A percentile compares a stretch with the other conserved stretches of the same genome.
Evolutionary conservation across 306 rosid species (phyloP).

Genomic region (Ochetophila trinervis): DNA sequence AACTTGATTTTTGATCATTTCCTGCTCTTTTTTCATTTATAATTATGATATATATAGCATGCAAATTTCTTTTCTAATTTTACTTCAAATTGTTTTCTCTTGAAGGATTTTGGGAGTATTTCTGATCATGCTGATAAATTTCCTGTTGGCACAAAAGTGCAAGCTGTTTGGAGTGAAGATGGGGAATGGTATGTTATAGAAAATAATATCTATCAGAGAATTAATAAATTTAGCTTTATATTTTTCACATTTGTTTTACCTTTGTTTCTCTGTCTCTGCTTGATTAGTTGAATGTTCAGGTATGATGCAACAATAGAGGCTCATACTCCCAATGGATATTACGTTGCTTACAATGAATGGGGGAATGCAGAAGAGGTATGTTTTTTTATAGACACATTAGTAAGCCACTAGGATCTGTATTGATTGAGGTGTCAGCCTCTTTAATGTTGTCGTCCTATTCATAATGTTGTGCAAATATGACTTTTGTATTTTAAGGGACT

Average conservation of each 20-base stretch:
- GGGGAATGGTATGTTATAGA: conserved; percentile 82
- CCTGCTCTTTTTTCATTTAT: background rate
- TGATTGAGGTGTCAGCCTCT: background rate
- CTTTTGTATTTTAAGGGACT: too few relatives aligned
- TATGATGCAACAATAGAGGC: conserved; percentile 80
- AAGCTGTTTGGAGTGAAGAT: conserved; percentile 95
- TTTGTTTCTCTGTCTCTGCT: conserved; percentile 15
- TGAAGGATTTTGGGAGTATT: conserved; percentile 48
- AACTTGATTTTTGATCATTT: background rate
- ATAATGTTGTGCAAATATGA: too few relatives aligned
- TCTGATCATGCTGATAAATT: conserved; percentile 53
- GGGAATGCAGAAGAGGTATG: conserved; percentile 97
- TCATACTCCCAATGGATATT: conserved; percentile 74
- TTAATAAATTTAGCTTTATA: conserved; percentile 1
- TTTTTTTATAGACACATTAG: conserved; percentile 7
- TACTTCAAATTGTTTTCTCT: conserved; percentile 15
- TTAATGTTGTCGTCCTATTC: too few relatives aligned
- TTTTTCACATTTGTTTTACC: conserved; percentile 20
- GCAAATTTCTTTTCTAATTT: conserved; percentile 1
- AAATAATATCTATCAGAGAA: conserved; percentile 3
- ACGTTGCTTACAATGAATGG: conserved; percentile 73
- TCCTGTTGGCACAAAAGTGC: conserved; percentile 74
- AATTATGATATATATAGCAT: background rate
- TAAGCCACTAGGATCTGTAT: background rate
- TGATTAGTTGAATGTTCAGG: conserved; percentile 62